Percentiles rank a stretch among this genome's conserved stretches.
These are phyloP conservation scores for Zopfia rhizophila DNA, from an alignment of 2,329 filamentous ascomycete genomes.

Conservation along the genomic window DNA sequence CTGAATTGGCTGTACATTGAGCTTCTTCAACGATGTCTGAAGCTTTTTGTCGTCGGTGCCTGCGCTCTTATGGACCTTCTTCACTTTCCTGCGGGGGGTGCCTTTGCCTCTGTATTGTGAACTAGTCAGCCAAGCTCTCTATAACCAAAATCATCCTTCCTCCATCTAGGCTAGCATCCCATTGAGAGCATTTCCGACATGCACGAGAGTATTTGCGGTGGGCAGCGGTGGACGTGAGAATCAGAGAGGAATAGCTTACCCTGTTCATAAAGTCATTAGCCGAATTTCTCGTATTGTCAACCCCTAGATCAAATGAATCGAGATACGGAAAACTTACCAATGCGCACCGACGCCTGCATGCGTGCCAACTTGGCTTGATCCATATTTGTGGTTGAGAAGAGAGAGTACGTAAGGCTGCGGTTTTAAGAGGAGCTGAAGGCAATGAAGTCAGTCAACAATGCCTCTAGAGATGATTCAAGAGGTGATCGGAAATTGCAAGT, in stretches of 20 bases:
- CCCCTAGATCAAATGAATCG: neutral
- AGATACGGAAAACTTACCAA: slow-evolving; percentile 48
- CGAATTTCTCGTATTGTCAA: slow-evolving; percentile 1
- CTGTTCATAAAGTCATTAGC: slow-evolving; percentile 23
- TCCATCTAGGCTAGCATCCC: neutral
- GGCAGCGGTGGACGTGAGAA: slow-evolving; percentile 4
- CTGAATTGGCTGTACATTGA: slow-evolving; percentile 99
- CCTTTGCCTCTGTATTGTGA: slow-evolving; percentile 83
- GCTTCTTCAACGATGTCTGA: slow-evolving; percentile 96
- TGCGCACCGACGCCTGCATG: slow-evolving; percentile 57
- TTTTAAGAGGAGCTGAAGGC: slow-evolving; percentile 12
- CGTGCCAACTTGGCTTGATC: slow-evolving; percentile 58
- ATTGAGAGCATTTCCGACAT: neutral
- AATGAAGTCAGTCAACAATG: slow-evolving; percentile 27
- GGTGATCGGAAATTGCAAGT: slow-evolving; percentile 14
- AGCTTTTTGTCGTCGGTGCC: slow-evolving; percentile 99
- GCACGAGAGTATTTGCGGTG: neutral
- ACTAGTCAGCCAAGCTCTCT: slow-evolving; percentile 36
- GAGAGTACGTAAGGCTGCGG: slow-evolving; percentile 28
- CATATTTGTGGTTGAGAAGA: slow-evolving; percentile 53
- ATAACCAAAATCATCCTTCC: neutral
- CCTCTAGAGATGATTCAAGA: slow-evolving; percentile 23
- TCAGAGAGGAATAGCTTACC: slow-evolving; percentile 15
- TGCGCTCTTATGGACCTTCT: slow-evolving; percentile 93
- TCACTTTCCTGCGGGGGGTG: slow-evolving; percentile 96